Base-by-base conservation (phyloP, 2,329 filamentous ascomycete genomes). In the Dothiorella sarmentorum region DNA sequence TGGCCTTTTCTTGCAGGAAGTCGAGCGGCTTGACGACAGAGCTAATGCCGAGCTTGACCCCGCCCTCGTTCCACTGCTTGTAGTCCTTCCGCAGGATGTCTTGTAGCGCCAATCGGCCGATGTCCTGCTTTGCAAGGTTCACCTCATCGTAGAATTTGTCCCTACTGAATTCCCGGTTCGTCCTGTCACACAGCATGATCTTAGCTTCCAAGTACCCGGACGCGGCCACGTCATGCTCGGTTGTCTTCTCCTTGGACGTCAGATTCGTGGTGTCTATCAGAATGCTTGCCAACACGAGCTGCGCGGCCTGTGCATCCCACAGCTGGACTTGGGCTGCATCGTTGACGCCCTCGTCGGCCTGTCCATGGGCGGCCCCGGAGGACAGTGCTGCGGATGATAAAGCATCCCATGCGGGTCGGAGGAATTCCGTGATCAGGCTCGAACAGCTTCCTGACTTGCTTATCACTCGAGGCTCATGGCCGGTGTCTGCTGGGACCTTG, bases 51-150 rank as follows among this genome's bases (percentile, higher is more conserved):
- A 93, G 78, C 17, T 74, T 78, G 35, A 84, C 68, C 0, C 64
- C 71, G 53, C 72, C 75, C 10, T 75, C 75, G 10, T 74, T 75
- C 89, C 89, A 94, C 68, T 89, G 81, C 75, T 95, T 95, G 74
- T 92, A 95, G 73, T 95, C 90, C 71, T 93, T 93, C 63, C 88
- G 80, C 55, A 93, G 73, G 37, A 92, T 81, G 64, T 92, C 89
- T 20, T 80, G 75, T 63, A 91, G 72, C 35, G 74, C 76, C 44
- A 94, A 73, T 0, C 68, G 64, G 2, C 80, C 82, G 53, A 94
- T 79, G 63, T 91, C 82, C 62, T 84, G 81, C 71, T 92, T 92
- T 4, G 89, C 85, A 4, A 72, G 72, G 1, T 79, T 77, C 24
- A 92, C 80, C 58, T 83, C 75, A 4, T 79, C 69, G 68, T 83